phyloP scores from a whole-genome alignment of 2,329 filamentous ascomycete genomes.

The Cylindrodendrum hubeiense region DNA sequence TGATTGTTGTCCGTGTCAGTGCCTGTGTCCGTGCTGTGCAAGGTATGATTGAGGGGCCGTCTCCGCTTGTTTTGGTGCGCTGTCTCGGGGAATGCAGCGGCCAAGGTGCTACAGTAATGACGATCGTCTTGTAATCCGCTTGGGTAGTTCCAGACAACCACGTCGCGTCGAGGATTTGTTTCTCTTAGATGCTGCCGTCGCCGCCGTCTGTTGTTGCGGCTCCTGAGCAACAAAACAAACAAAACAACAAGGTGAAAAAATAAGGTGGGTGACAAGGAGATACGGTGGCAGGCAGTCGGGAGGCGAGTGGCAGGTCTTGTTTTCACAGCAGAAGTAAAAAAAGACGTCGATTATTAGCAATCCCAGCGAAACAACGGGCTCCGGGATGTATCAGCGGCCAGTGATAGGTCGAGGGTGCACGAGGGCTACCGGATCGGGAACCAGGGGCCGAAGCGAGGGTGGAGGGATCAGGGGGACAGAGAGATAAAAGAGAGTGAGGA shows the following conservation, averaged over 20 bases:
- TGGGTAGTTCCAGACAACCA: conserved; percentile 5
- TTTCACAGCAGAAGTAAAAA: conserved; percentile 17
- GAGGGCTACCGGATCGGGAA: conserved; percentile 33
- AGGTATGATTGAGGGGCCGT: conserved; percentile 15
- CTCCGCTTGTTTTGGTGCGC: conserved; percentile 21
- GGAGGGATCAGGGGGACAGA: conserved; percentile 8
- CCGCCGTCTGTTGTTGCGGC: neutral
- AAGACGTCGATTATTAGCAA: conserved; percentile 36
- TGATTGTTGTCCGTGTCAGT: conserved; percentile 14
- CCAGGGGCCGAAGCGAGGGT: conserved; percentile 23
- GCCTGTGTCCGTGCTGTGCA: conserved; percentile 20
- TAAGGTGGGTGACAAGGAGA: conserved; percentile 1
- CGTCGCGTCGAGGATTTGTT: conserved; percentile 2
- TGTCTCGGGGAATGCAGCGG: conserved; percentile 22
- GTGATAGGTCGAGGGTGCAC: conserved; percentile 31
- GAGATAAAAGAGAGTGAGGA: conserved; percentile 9
- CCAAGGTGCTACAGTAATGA: conserved; percentile 1
- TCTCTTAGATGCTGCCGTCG: neutral
- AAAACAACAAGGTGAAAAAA: neutral
- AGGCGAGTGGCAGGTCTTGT: conserved; percentile 1
- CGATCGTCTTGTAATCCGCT: conserved; percentile 4
- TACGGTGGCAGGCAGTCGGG: conserved; percentile 1
- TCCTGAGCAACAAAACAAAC: neutral
- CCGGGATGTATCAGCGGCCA: conserved; percentile 19
- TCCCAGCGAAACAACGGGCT: conserved; percentile 33